These are phyloP conservation scores for Mortierella sp. DNA, from an alignment of 371 early-diverging fungal genomes.

Conservation along the genomic window DNA sequence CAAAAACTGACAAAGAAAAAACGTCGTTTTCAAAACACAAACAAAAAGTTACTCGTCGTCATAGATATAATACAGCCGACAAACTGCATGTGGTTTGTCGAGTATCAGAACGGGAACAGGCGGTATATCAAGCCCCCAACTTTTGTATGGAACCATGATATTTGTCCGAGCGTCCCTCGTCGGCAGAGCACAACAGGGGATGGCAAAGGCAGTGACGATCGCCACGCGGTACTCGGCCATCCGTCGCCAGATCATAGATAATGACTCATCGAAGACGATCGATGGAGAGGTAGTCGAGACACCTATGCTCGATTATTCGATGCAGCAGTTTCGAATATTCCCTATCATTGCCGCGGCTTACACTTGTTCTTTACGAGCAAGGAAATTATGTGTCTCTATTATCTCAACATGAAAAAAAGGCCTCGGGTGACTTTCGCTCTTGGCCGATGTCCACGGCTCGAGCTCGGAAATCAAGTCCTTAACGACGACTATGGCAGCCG, in stretches of 20 bases:
- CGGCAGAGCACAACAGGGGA: slow-evolving; percentile 61
- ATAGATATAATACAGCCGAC: slow-evolving; percentile 81
- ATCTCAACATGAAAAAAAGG: slow-evolving; percentile 74
- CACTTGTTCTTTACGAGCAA: slow-evolving; percentile 83
- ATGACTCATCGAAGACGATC: slow-evolving; percentile 60
- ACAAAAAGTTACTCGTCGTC: too few species aligned
- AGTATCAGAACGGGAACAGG: slow-evolving; percentile 75
- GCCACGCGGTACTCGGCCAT: slow-evolving; percentile 83
- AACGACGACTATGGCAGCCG: slow-evolving; percentile 76
- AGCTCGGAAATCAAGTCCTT: slow-evolving; percentile 88
- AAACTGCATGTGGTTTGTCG: slow-evolving; percentile 86
- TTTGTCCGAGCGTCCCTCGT: slow-evolving; percentile 76
- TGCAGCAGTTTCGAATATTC: slow-evolving; percentile 83
- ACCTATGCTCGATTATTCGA: slow-evolving; percentile 82
- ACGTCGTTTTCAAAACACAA: background rate
- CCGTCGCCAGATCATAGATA: slow-evolving; percentile 85
- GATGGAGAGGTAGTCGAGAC: slow-evolving; percentile 67
- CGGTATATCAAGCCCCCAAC: slow-evolving; percentile 79
- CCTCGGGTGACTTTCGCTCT: slow-evolving; percentile 76
- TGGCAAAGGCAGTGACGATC: slow-evolving; percentile 83
- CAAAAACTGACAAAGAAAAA: background rate
- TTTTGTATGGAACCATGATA: slow-evolving; percentile 87
- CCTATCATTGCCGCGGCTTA: slow-evolving; percentile 85
- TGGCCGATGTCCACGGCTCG: slow-evolving; percentile 86
- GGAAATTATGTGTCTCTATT: slow-evolving; percentile 75